Conservation (phyloP, 345 rosid species). For the Brassica cretica region DNA sequence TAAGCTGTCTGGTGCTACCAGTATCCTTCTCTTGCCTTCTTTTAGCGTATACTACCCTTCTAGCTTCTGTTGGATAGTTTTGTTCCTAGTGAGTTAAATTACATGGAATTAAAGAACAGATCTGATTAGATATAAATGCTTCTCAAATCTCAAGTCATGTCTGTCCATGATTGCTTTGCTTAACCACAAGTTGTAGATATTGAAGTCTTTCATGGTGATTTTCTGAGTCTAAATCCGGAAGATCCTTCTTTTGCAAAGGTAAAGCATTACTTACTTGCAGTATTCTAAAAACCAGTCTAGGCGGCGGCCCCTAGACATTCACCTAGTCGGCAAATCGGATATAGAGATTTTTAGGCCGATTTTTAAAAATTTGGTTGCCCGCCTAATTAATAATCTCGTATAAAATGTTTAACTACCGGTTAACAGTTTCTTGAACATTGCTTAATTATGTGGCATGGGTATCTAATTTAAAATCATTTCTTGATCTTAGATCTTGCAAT, state of each 20-base stretch:
- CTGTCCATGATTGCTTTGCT: slow-evolving; percentile 30
- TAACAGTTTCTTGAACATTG: no score
- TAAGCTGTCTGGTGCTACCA: slow-evolving; percentile 77
- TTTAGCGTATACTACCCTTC: not conserved
- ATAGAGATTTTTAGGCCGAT: no score
- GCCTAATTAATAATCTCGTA: no score
- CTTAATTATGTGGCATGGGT: not conserved
- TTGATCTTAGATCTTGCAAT: slow-evolving; percentile 4
- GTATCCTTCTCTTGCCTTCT: slow-evolving; percentile 59
- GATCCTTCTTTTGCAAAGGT: slow-evolving; percentile 67
- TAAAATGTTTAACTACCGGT: no score
- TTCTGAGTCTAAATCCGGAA: slow-evolving; percentile 64
- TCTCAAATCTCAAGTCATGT: not conserved
- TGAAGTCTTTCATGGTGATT: slow-evolving; percentile 53
- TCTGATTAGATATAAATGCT: not conserved
- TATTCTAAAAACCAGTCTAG: no score
- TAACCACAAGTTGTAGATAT: slow-evolving; percentile 52
- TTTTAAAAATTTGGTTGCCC: no score
- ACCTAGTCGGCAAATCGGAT: no score
- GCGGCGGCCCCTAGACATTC: no score
- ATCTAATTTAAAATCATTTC: not conserved
- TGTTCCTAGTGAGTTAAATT: not conserved
- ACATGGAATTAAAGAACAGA: not conserved
- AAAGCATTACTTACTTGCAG: slow-evolving; percentile 8
- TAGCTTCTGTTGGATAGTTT: not conserved